Percentiles rank a stretch among this genome's conserved stretches.
Evolutionary conservation across 768 basidiomycete species (phyloP).

Genomic region (Termitomyces bulborhizus): DNA sequence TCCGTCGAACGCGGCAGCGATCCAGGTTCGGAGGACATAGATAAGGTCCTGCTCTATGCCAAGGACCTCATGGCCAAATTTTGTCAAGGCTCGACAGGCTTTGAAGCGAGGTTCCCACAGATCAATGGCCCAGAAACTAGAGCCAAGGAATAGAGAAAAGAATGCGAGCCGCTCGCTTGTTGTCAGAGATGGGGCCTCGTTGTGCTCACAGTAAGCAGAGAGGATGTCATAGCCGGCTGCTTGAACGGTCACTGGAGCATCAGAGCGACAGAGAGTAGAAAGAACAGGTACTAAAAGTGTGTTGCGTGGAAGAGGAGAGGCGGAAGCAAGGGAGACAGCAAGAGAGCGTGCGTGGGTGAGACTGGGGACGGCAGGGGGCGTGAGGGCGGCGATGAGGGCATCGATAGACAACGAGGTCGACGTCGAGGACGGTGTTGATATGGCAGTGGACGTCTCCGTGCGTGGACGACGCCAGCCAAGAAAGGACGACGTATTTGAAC

Average conservation of each 20-base stretch:
- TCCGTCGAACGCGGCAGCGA: conserved; percentile 20
- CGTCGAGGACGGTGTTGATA: conserved; percentile 9
- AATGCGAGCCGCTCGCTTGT: conserved; percentile 59
- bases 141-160: conserved; percentile 54
- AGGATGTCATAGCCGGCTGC: conserved; percentile 69
- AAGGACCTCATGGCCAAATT: conserved; percentile 49
- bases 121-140: conserved; percentile 53
- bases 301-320: conserved; percentile 50
- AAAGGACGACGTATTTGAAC: conserved; percentile 30
- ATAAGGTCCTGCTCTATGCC: conserved; percentile 60
- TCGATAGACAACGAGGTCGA: conserved; percentile 29
- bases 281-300: conserved; percentile 55
- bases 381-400: conserved; percentile 36
- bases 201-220: conserved; percentile 62
- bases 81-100: conserved; percentile 60
- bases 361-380: conserved; percentile 62
- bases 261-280: conserved; percentile 46
- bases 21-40: conserved; percentile 56
- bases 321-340: conserved; percentile 40
- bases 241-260: conserved; percentile 52
- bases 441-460: conserved; percentile 11
- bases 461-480: conserved; percentile 23
- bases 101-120: conserved; percentile 68
- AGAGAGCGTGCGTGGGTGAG: conserved; percentile 56
- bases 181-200: conserved; percentile 35